Conservation (phyloP, 768 basidiomycete species). For the Gloeopeniophorella convolvens region DNA sequence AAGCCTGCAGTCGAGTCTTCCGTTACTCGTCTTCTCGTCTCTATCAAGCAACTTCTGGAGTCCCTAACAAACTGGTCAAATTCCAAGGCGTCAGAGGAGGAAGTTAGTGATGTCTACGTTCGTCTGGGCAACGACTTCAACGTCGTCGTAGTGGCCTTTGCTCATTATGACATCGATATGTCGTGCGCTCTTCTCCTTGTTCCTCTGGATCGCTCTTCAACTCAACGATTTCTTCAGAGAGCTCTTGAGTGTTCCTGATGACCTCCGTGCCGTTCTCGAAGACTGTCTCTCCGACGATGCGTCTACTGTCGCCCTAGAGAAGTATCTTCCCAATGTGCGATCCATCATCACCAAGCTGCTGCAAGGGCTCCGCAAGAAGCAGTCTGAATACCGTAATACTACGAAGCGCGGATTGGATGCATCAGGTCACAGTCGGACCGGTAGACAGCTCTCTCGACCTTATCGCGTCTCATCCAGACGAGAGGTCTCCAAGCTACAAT, state of each 20-base stretch:
- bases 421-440: conserved; percentile 43
- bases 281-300: conserved; percentile 90
- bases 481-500: too few relatives aligned
- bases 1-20: conserved; percentile 84
- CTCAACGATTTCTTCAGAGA: conserved; percentile 53
- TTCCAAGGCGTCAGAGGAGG: conserved; percentile 58
- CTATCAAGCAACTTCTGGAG: conserved; percentile 91
- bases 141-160: conserved; percentile 84
- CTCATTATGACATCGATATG: conserved; percentile 82
- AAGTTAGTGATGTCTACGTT: conserved; percentile 97
- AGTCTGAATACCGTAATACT: conserved; percentile 82
- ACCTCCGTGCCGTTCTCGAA: conserved; percentile 85
- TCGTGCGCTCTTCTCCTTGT: conserved; percentile 43
- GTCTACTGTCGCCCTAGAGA: conserved; percentile 72
- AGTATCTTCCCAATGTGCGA: conserved; percentile 86
- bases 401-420: conserved; percentile 44
- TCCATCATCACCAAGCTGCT: conserved; percentile 89
- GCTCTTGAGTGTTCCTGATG: conserved; percentile 79
- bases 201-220: conserved; percentile 5
- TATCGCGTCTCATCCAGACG: too few relatives aligned
- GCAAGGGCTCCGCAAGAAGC: conserved; percentile 88
- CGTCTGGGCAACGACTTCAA: conserved; percentile 97
- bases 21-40: conserved; percentile 87
- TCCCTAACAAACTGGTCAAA: conserved; percentile 81
- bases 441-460: too few relatives aligned